Evolutionary conservation across 2,329 filamentous ascomycete species (phyloP), one percentile per base, ranked within the genome.

Genomic region (Hypomyces rosellus): DNA sequence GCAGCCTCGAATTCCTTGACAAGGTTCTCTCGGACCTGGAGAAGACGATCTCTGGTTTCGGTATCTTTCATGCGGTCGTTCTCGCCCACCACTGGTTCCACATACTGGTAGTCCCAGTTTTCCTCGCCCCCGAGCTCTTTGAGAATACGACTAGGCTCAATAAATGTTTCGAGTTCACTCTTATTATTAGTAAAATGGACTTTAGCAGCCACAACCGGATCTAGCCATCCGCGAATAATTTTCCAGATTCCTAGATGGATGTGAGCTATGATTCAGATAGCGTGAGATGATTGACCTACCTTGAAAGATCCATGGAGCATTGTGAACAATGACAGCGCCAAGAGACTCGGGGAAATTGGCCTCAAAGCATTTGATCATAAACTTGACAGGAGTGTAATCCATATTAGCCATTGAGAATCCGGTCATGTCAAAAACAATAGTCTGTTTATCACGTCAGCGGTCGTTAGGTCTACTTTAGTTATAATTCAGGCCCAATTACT

Each of bases 351-450:
- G 93, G 61, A 97, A 99, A 67, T 99, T 97, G 53, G 93, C 93
- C 72, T 99, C 93, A 64, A 99, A 99, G 68, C 91, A 96, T 69
- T 96, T 95, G 69, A 99, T 96, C 86, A 99, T 96, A 72, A 97
- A 99, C 64, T 96, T 99, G 51, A 99, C 89, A 1, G 93, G 92
- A 0, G 88, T 82, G 67, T 97, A 97, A 68, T 99, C 93, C 93
- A 99, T 97, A 69, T 99, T 99, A 14, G 91, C 86, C 73, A 97
- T 77, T 15, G 87, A 88, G 67, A 97, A 97, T 55, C 85, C 82
- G 7, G 88, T 95, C 89, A 99, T 92, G 67, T 99, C 93, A 63
- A 99, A 99, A 43, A 99, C 73, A 56, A 99, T 82, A 39, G 88
- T 93, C 88, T 95, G 25, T 30, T 30, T 11, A 30, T 11, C 25